Evolutionary conservation across 1,284 basidiomycete species (phyloP).

Genomic region (Ganoderma meredithae): DNA sequence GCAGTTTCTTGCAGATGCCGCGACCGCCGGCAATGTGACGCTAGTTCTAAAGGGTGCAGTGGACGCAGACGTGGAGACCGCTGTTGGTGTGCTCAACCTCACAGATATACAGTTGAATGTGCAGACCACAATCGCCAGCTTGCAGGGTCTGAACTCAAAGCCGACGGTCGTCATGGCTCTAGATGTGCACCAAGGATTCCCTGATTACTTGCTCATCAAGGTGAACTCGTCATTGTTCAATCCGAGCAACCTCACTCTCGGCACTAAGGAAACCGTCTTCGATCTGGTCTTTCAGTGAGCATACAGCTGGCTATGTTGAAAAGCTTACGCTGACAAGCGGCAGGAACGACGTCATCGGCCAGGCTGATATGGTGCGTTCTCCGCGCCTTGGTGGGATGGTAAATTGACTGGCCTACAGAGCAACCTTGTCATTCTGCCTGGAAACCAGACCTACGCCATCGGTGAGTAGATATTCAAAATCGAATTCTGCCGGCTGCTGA

Average conservation of each 20-base stretch:
- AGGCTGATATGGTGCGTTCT: slow-evolving; percentile 22
- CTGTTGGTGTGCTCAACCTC: slow-evolving; percentile 71
- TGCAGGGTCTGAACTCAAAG: slow-evolving; percentile 71
- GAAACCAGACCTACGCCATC: slow-evolving; percentile 60
- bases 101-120: slow-evolving; percentile 71
- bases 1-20: slow-evolving; percentile 71
- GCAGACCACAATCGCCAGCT: slow-evolving; percentile 65
- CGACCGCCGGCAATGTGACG: slow-evolving; percentile 55
- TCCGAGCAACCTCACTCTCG: slow-evolving; percentile 78
- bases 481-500: background rate
- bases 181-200: slow-evolving; percentile 76
- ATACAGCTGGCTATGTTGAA: background rate
- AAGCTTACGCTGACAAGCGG: background rate
- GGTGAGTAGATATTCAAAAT: slow-evolving; percentile 41
- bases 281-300: slow-evolving; percentile 58
- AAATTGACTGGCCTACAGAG: slow-evolving; percentile 35
- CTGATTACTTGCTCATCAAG: slow-evolving; percentile 74
- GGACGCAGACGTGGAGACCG: slow-evolving; percentile 68
- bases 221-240: slow-evolving; percentile 65
- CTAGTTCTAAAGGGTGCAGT: slow-evolving; percentile 69
- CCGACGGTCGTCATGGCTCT: slow-evolving; percentile 67
- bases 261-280: slow-evolving; percentile 72
- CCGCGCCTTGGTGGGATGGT: background rate
- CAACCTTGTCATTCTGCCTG: slow-evolving; percentile 63
- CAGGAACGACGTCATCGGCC: slow-evolving; percentile 18